Evolutionary conservation across 2,329 filamentous ascomycete species (phyloP), one percentile per base, ranked within the genome.

Genomic region (Coccinonectria pachysandricola): DNA sequence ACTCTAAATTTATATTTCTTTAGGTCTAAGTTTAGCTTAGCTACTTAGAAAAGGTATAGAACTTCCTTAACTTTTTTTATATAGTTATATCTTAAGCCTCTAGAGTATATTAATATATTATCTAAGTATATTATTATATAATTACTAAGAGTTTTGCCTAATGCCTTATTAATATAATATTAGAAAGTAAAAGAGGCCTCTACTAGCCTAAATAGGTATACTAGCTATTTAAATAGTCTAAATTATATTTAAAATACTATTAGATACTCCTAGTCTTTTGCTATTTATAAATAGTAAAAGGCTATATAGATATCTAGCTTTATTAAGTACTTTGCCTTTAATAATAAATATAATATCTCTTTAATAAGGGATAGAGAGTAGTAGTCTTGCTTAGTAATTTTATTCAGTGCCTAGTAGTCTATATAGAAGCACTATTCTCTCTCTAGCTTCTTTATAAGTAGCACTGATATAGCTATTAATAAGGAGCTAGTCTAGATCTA

Each of bases 221-320:
- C 10, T 7, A 7, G 7, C 7, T 19, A 19, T 19, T 12, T 23
- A n/a, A 7, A n/a, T 14, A 6, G 7, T 14, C 15, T 23, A 23
- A 14, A 7, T 23, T 15, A 7, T 14, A 6, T 23, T 23, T 26
- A 26, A 17, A 19, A 16, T 26, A 8, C 15, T 26, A 26, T 26
- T 26, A 19, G 6, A 8, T 13, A 5, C 7, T 12, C 5, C 13
- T 26, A 12, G 13, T 8, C 7, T 26, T 23, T 13, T 23, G n/a
- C 12, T 12, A 23, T 23, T 23, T 23, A 23, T 7, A 19, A 7
- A 19, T 19, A 19, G 10, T 19, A 19, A n/a, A n/a, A n/a, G n/a
- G n/a, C n/a, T n/a, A 19, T 19, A 19, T 19, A 19, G 7, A 19
- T 19, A 7, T 19, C 10, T 7, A 19, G 10, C 7, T 7, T 19